Evolutionary conservation across 2,329 filamentous ascomycete genomes (phyloP).

Genomic region (Xylaria sp.): DNA sequence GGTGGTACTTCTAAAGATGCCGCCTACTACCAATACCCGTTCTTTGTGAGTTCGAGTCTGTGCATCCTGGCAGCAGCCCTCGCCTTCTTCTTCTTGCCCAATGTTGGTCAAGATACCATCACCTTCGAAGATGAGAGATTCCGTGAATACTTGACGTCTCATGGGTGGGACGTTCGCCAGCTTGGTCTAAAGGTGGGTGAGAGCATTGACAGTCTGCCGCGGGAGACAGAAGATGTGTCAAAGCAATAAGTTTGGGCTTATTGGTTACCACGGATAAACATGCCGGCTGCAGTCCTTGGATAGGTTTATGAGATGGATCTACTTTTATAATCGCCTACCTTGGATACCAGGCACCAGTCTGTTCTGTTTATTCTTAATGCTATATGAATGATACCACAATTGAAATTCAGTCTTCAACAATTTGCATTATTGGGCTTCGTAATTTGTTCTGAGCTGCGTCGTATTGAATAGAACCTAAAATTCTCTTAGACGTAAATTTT

Average conservation of each 20-base stretch:
- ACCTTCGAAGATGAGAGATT: slow-evolving; percentile 80
- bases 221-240: slow-evolving; percentile 28
- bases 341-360: not conserved
- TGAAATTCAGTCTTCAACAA: not conserved
- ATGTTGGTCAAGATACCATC: slow-evolving; percentile 88
- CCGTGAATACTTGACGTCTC: slow-evolving; percentile 73
- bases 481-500: not conserved
- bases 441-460: not conserved
- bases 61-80: slow-evolving; percentile 79
- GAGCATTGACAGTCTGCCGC: slow-evolving; percentile 43
- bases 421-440: not conserved
- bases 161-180: slow-evolving; percentile 79
- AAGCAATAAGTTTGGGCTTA: slow-evolving; percentile 4
- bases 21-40: slow-evolving; percentile 82
- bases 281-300: not conserved
- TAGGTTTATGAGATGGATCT: not conserved
- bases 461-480: too few relatives aligned
- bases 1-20: slow-evolving; percentile 60
- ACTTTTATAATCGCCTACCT: not conserved
- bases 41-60: slow-evolving; percentile 82
- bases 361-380: slow-evolving; percentile 6
- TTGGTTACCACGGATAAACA: not conserved
- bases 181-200: slow-evolving; percentile 57
- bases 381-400: slow-evolving; percentile 13
- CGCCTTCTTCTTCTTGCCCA: slow-evolving; percentile 73